phyloP scores from a whole-genome alignment of 163 green algal species.

The Chloromonas sp. region DNA sequence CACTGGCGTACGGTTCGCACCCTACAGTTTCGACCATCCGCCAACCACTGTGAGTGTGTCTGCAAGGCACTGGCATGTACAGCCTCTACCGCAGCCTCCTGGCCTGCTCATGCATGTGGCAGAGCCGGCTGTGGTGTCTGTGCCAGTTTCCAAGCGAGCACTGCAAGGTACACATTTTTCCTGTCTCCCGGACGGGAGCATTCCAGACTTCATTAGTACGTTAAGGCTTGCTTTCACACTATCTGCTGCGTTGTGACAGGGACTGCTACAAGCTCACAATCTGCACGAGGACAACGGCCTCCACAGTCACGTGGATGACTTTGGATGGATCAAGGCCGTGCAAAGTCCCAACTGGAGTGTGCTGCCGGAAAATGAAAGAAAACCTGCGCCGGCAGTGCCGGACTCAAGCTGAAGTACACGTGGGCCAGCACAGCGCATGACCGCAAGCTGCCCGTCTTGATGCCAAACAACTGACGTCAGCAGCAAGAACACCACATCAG shows the following conservation, averaged over 20 bases:
- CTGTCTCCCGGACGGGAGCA: too few relatives aligned
- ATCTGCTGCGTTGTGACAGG: neutral
- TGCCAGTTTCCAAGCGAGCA: too few relatives aligned
- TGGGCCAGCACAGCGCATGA: too few relatives aligned
- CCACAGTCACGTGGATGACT: slow-evolving; percentile 69
- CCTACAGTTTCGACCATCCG: slow-evolving; percentile 19
- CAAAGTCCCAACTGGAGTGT: slow-evolving; percentile 72
- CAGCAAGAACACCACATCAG: too few relatives aligned
- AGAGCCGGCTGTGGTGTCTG: neutral
- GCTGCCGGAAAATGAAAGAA: slow-evolving; percentile 29
- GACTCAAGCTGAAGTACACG: neutral
- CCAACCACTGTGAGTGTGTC: neutral
- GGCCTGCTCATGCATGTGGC: too few relatives aligned
- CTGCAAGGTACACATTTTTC: too few relatives aligned
- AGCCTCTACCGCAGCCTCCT: too few relatives aligned
- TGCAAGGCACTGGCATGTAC: neutral
- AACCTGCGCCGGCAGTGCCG: neutral
- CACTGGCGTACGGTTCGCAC: slow-evolving; percentile 51
- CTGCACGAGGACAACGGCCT: slow-evolving; percentile 39
- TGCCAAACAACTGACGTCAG: too few relatives aligned
- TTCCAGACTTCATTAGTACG: too few relatives aligned
- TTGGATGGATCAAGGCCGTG: slow-evolving; percentile 73
- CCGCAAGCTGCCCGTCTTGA: too few relatives aligned
- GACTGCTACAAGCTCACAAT: slow-evolving; percentile 23
- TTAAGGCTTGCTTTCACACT: too few relatives aligned